Evolutionary conservation across 1,139 yeast species (phyloP), one percentile per base, ranked within the genome.

Genomic region (Candida smagusa): DNA sequence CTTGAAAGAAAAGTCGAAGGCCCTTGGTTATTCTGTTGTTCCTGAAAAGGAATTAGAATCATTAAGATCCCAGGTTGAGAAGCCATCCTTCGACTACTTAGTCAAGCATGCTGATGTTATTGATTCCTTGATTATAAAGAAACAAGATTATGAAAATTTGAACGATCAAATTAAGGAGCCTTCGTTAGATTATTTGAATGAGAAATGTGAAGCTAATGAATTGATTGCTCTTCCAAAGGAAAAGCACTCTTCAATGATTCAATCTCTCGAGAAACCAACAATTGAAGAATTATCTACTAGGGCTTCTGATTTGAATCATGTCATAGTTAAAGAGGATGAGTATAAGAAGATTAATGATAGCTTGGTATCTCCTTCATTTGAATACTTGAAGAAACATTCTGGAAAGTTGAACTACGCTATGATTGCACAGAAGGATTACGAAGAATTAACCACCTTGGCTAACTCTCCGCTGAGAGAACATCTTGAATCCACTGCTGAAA

Each of bases 401-500:
- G 35, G 30, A 7, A 44, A 36, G 13, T 31, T 35, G 12, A 28
- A 37, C 13, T 35, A 39, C 23, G 30, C 43, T 13, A 35, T 46
- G 4, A 38, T 48, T 26, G 38, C 49, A 1, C 36, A 41, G 5
- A 44, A 44, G 8, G 58, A 53, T 9, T 43, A 43, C 12, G 49
- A 52, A 4, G 54, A 58, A 13, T 48, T 67, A 26, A 55, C 58
- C 0, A 51, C 57, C 9, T 48, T 58, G 29, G 53, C 58, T 21
- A 45, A 60, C 7, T 44, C 62, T 5, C 73, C 74, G n/a, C 49
- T 67, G 1, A 48, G 59, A 30, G 68, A 63, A 29, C 67, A 64
- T 33, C 48, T 68, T 23, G 58, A 56, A 33, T 60, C 55, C 16
- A 58, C 58, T 35, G 73, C 73, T 1, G 55, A 53, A 33, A 43